Conservation (phyloP, 306 rosid species). For the Astragalus membranaceus region DNA sequence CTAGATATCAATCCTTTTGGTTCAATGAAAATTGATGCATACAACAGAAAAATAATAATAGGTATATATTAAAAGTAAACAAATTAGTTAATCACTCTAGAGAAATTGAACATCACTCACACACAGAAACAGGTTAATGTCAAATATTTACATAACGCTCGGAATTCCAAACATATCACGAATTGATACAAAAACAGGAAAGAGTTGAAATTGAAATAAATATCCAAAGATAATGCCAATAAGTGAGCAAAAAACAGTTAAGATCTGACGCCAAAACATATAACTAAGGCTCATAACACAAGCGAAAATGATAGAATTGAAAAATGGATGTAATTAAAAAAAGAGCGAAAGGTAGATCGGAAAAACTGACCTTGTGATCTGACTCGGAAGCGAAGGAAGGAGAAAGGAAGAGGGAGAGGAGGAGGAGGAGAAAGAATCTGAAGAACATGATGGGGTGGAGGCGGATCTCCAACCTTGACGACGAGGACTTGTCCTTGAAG, state of each 20-base stretch:
- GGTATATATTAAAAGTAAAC: neutral
- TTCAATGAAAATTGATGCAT: conserved; percentile 2
- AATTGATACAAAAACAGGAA: neutral
- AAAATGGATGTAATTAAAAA: conserved; percentile 35
- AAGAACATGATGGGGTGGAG: conserved; percentile 51
- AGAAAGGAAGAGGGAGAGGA: conserved; percentile 35
- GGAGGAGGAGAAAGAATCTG: conserved; percentile 32
- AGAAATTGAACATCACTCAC: neutral
- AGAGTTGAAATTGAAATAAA: conserved; percentile 13
- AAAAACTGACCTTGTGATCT: conserved; percentile 74
- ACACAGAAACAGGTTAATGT: neutral
- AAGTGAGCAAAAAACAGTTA: neutral
- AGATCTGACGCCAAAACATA: conserved; percentile 19
- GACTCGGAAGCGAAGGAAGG: conserved; percentile 65
- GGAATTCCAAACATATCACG: neutral
- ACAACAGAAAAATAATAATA: neutral
- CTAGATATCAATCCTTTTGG: conserved; percentile 3
- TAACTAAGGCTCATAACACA: neutral
- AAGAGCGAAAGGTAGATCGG: conserved; percentile 33
- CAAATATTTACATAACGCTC: neutral
- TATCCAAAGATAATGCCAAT: neutral
- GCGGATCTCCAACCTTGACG: conserved; percentile 33
- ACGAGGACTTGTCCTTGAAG: conserved; percentile 21
- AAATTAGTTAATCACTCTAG: neutral
- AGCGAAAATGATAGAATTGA: conserved; percentile 7